A percentile compares a stretch with the other conserved stretches of the same genome.
phyloP scores from a whole-genome alignment of 345 rosid species.

The Carallia pectinifolia region DNA sequence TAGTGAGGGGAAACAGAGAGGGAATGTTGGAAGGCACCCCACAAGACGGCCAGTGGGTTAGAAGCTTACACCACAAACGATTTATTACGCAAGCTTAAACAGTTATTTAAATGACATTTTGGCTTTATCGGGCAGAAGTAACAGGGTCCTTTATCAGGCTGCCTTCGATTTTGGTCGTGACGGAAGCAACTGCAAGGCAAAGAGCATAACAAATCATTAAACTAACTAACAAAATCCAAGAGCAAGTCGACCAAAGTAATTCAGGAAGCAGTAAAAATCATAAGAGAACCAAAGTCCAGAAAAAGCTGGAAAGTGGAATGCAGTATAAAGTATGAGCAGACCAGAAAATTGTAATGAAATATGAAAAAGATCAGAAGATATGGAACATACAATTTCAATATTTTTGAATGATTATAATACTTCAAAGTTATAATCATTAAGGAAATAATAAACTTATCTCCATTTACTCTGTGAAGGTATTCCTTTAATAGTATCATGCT shows the following conservation, averaged over 20 bases:
- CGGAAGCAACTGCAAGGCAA: conserved; percentile 61
- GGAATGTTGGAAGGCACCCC: conserved; percentile 14
- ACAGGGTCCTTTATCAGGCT: conserved; percentile 28
- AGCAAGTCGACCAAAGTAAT: background rate
- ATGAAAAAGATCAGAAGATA: background rate
- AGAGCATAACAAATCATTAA: conserved; percentile 11
- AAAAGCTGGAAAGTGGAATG: too few species aligned
- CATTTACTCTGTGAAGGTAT: too few species aligned
- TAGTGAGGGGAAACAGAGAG: background rate
- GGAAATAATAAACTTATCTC: too few species aligned
- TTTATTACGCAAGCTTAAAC: conserved; percentile 17
- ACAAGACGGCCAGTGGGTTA: conserved; percentile 18
- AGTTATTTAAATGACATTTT: conserved; percentile 29
- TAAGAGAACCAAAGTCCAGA: too few species aligned
- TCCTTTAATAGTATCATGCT: too few species aligned
- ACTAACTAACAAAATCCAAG: background rate
- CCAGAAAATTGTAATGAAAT: background rate
- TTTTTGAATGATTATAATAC: too few species aligned
- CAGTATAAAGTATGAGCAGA: background rate
- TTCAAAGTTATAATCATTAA: too few species aligned
- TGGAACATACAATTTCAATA: background rate
- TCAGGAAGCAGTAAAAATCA: too few species aligned
- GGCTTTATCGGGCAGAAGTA: conserved; percentile 11
- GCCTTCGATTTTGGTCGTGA: conserved; percentile 59
- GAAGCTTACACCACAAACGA: conserved; percentile 33